These are phyloP conservation scores for Aspergillus hortae DNA, from an alignment of 2,329 filamentous ascomycete genomes.

Conservation along the genomic window DNA sequence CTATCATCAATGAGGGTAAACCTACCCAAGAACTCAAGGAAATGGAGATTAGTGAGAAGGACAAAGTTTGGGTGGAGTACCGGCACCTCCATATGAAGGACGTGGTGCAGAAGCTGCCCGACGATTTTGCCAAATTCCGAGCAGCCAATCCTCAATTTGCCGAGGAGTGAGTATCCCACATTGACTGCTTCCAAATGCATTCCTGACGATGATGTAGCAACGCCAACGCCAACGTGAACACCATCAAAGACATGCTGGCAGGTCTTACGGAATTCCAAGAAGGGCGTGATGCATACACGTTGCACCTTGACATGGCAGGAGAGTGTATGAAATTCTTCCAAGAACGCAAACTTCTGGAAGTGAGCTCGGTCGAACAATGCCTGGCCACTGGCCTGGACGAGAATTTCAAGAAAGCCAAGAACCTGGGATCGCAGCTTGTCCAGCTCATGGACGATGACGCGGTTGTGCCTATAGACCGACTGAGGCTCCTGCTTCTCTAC, in stretches of 20 bases:
- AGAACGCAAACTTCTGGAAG: constrained; percentile 75
- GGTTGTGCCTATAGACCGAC: constrained; percentile 67
- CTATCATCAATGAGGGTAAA: constrained; percentile 70
- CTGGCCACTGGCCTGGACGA: constrained; percentile 91
- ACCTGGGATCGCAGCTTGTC: constrained; percentile 79
- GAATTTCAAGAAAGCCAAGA: constrained; percentile 86
- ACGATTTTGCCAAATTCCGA: constrained; percentile 89
- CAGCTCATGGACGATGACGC: constrained; percentile 82
- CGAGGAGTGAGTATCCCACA: constrained; percentile 49
- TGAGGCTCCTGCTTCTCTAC: constrained; percentile 83
- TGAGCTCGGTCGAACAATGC: constrained; percentile 85
- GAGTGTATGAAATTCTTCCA: constrained; percentile 96
- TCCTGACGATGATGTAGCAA: constrained; percentile 42
- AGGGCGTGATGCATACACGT: constrained; percentile 89
- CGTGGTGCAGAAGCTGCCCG: constrained; percentile 87
- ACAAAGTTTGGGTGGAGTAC: constrained; percentile 93
- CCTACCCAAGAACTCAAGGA: constrained; percentile 75
- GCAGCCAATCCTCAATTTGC: constrained; percentile 90
- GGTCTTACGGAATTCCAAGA: constrained; percentile 91
- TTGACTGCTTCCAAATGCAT: not conserved
- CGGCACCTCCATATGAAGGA: constrained; percentile 97
- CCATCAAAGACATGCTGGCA: constrained; percentile 95
- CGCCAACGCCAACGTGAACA: constrained; percentile 72
- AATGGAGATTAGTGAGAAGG: constrained; percentile 84
- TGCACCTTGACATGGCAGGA: constrained; percentile 95